These are phyloP conservation scores for Pyrenopolyporus hunteri DNA, from an alignment of 495 filamentous ascomycete genomes.

Conservation along the genomic window DNA sequence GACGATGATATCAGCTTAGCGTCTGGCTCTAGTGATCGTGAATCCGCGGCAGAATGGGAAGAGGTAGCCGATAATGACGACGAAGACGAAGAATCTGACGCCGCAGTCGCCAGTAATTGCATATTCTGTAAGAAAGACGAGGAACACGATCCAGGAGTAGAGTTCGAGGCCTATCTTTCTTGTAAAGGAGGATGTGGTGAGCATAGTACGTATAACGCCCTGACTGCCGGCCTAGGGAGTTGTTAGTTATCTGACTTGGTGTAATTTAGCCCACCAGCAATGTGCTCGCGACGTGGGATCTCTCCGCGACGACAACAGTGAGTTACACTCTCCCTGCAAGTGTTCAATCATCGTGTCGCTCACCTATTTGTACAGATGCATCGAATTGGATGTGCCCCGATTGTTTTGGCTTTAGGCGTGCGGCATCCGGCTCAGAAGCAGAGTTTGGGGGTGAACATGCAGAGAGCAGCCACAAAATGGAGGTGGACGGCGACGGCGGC, in stretches of 20 bases:
- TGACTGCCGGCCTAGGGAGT: constrained; percentile 36
- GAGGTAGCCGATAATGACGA: constrained; percentile 71
- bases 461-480: constrained; percentile 41
- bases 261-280: constrained; percentile 81
- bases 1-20: constrained; percentile 41
- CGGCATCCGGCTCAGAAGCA: constrained; percentile 56
- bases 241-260: constrained; percentile 48
- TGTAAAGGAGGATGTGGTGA: constrained; percentile 81
- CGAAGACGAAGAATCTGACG: constrained; percentile 62
- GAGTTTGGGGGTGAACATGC: constrained; percentile 47
- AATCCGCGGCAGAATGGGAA: constrained; percentile 70
- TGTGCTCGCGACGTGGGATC: constrained; percentile 84
- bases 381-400: constrained; percentile 79
- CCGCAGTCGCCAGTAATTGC: constrained; percentile 72
- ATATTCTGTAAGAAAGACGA: constrained; percentile 80
- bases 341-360: constrained; percentile 29
- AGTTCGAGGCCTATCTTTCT: constrained; percentile 84
- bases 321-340: constrained; percentile 1
- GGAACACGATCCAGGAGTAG: constrained; percentile 82
- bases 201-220: constrained; percentile 71
- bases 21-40: constrained; percentile 57
- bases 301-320: constrained; percentile 55
- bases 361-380: constrained; percentile 53
- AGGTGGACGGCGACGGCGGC: constrained; percentile 31
- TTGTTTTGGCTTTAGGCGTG: constrained; percentile 72